These are phyloP conservation scores for Priceomyces castillae DNA, from an alignment of 805 yeast genomes.

Conservation along the genomic window DNA sequence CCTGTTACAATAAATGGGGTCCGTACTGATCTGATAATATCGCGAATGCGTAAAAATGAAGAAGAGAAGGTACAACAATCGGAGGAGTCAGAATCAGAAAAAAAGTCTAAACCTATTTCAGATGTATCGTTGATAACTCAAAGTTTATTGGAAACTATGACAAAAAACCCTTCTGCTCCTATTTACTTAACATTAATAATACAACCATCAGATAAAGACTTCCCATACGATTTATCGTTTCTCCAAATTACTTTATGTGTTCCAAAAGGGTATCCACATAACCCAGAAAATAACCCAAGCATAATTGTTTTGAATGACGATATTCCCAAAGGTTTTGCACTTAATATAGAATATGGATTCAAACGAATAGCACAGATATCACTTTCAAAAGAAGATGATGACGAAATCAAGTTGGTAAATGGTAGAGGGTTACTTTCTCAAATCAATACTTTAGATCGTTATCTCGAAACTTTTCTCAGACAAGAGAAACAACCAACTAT, in stretches of 20 bases:
- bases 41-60: not conserved
- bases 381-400: conserved; percentile 17
- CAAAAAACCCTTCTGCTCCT: conserved; percentile 18
- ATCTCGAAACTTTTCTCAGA: conserved; percentile 56
- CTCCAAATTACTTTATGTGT: conserved; percentile 52
- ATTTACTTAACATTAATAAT: conserved; percentile 44
- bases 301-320: conserved; percentile 61
- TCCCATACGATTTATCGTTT: conserved; percentile 60
- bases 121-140: conserved; percentile 12
- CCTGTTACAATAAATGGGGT: conserved; percentile 41
- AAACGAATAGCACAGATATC: conserved; percentile 37
- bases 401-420: conserved; percentile 33
- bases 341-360: conserved; percentile 68
- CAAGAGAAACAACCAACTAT: conserved; percentile 60
- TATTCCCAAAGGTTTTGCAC: conserved; percentile 65
- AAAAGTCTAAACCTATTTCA: conserved; percentile 4
- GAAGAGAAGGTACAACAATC: not conserved
- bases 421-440: conserved; percentile 55
- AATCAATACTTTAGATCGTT: conserved; percentile 52
- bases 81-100: not conserved
- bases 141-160: conserved; percentile 16
- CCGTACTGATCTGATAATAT: conserved; percentile 10
- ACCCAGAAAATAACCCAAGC: conserved; percentile 40
- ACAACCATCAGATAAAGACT: conserved; percentile 68
- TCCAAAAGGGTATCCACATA: conserved; percentile 54